Evolutionary conservation across 2,329 filamentous ascomycete species (phyloP), one percentile per base, ranked within the genome.

Genomic region (Cladosporium colombiae): DNA sequence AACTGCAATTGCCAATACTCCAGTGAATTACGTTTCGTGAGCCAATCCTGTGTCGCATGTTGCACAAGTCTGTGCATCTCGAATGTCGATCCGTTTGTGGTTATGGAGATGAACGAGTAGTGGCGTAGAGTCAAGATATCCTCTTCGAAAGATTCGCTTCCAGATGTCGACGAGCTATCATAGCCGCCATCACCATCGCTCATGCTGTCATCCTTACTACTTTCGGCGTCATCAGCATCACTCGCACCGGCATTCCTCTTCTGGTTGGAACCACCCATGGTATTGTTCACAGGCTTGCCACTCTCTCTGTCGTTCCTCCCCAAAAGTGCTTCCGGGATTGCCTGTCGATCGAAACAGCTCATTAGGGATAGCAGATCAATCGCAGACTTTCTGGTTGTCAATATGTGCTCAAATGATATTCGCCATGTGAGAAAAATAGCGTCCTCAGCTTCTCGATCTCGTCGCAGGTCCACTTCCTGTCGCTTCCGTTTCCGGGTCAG

Each of bases 331-430:
- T 69, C 68, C 5, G 66, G 68, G 25, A 71, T 71, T 0, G 58
- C 50, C 33, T 68, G 66, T 14, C 73, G 72, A 62, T 84, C 75
- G 68, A 81, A 84, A 65, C 81, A 79, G 73, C 81, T 81, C 78
- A 84, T 79, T 6, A 84, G 74, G 1, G 79, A 80, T 0, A 84
- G 68, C 16, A 83, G 69, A n/a, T 80, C 70, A 2, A 81, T 74
- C 11, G 82, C 82, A 5, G 67, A 68, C 33, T 37, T 31, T 27
- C 60, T 35, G 8, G 27, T 58, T 14, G 50, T 25, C 14, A 57
- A 53, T 10, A 72, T 66, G 27, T 71, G 67, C 23, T 73, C 66
- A 61, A 73, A 73, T 1, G 68, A 73, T 40, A 72, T 71, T 57
- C 70, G 66, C 71, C 67, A 72, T 2, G 71, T 71, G 8, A 64